Evolutionary conservation across 441 rosid species (phyloP).

Genomic region (Erodium chrysanthum): DNA sequence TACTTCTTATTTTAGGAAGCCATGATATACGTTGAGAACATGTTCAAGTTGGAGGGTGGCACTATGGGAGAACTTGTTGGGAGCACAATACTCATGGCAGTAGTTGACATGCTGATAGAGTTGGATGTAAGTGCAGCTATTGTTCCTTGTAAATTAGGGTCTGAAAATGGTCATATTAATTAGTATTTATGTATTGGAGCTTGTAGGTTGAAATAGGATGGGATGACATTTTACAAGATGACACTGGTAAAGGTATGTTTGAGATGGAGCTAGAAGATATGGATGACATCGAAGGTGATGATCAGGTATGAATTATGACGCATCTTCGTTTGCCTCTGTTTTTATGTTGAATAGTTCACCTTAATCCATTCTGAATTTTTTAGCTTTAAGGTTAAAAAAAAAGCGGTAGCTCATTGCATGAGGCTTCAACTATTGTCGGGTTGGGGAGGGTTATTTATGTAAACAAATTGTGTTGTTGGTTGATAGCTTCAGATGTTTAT

Average conservation of each 20-base stretch:
- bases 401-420: neutral
- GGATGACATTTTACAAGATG: conserved; percentile 61
- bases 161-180: neutral
- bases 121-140: conserved; percentile 55
- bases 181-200: conserved; percentile 8
- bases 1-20: conserved; percentile 26
- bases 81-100: conserved; percentile 43
- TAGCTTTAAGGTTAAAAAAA: neutral
- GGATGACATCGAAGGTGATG: conserved; percentile 35
- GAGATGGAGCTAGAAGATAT: conserved; percentile 62
- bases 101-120: conserved; percentile 60
- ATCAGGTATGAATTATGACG: conserved; percentile 29
- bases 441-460: neutral
- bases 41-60: conserved; percentile 67
- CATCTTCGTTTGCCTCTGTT: neutral
- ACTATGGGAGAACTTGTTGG: conserved; percentile 59
- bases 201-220: conserved; percentile 60
- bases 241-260: conserved; percentile 60
- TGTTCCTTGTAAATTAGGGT: neutral
- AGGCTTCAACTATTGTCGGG: neutral
- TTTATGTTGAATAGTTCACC: neutral
- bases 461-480: neutral
- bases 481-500: neutral
- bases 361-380: neutral
- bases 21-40: conserved; percentile 52